A percentile compares a stretch with the other conserved stretches of the same genome.
phyloP scores from a whole-genome alignment of 2,329 filamentous ascomycete genomes.

The Diaporthe vexans region DNA sequence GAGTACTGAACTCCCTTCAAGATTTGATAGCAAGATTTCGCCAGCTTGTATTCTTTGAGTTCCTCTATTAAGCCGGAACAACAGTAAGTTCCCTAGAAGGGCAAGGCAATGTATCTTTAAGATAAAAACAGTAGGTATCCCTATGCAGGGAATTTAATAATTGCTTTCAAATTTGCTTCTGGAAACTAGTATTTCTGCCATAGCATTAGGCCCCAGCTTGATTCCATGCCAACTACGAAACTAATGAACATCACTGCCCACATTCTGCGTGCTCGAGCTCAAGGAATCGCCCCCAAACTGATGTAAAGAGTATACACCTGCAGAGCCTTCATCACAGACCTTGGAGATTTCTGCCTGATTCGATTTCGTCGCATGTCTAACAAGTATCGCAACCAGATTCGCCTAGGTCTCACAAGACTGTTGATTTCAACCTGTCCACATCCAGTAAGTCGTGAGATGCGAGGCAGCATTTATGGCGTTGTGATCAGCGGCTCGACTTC shows the following conservation, averaged over 20 bases:
- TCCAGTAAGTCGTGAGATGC: neutral
- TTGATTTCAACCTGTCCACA: neutral
- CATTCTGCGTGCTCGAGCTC: neutral
- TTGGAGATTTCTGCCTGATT: neutral
- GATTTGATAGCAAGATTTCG: neutral
- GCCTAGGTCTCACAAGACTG: neutral
- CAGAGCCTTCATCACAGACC: neutral
- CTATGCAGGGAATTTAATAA: too few species aligned
- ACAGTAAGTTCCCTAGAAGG: too few species aligned
- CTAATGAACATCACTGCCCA: neutral
- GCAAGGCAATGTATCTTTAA: too few species aligned
- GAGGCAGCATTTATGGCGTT: neutral
- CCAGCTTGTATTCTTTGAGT: too few species aligned
- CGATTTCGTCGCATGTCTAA: neutral
- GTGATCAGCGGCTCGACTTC: slow-evolving; percentile 22
- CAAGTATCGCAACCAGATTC: neutral
- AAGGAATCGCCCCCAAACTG: neutral
- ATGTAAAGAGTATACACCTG: too few species aligned
- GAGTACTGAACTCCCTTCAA: too few species aligned
- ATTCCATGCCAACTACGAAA: neutral
- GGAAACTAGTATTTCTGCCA: too few species aligned
- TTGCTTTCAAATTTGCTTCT: too few species aligned
- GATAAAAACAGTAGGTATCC: too few species aligned
- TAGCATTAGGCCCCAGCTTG: too few species aligned
- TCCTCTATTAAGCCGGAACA: too few species aligned